Percentiles rank a stretch among this genome's conserved stretches.
Conservation (phyloP, 257 asterid genomes). For the Nicotiana obtusifolia region DNA sequence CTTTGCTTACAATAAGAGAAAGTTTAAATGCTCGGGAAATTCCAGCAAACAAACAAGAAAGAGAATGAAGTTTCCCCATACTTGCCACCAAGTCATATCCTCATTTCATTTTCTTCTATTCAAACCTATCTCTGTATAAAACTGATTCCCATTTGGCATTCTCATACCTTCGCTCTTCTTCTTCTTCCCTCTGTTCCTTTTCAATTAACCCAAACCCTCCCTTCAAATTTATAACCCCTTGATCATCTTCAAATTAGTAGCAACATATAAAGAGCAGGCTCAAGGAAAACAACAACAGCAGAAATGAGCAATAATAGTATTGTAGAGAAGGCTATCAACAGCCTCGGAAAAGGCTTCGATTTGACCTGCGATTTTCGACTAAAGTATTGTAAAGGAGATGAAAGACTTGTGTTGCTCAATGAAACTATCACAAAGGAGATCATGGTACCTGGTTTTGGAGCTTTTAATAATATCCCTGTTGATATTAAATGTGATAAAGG, state of each 20-base stretch:
- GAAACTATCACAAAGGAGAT: conserved; percentile 42
- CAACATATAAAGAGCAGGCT: too few relatives aligned
- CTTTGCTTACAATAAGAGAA: neutral
- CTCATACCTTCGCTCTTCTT: neutral
- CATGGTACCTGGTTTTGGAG: conserved; percentile 63
- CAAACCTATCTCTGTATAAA: neutral
- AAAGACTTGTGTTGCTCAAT: conserved; percentile 48
- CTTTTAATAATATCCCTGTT: conserved; percentile 35
- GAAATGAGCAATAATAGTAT: conserved; percentile 23
- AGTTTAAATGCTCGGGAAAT: neutral
- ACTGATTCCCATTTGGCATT: neutral
- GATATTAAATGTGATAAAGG: conserved; percentile 88
- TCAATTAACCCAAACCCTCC: too few relatives aligned
- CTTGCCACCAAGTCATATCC: conserved; percentile 11
- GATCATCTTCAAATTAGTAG: neutral
- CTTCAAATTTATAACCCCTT: neutral
- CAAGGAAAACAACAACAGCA: too few relatives aligned
- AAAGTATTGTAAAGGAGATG: conserved; percentile 75
- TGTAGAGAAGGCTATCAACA: conserved; percentile 49
- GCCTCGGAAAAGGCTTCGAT: conserved; percentile 91
- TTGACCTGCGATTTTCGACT: conserved; percentile 66
- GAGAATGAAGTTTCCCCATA: conserved; percentile 17
- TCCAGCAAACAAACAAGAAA: conserved; percentile 16
- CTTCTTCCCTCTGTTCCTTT: too few relatives aligned
- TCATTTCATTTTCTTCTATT: conserved; percentile 2